Base-by-base conservation (phyloP, 1,284 basidiomycete species). In the Melampsora americana region DNA sequence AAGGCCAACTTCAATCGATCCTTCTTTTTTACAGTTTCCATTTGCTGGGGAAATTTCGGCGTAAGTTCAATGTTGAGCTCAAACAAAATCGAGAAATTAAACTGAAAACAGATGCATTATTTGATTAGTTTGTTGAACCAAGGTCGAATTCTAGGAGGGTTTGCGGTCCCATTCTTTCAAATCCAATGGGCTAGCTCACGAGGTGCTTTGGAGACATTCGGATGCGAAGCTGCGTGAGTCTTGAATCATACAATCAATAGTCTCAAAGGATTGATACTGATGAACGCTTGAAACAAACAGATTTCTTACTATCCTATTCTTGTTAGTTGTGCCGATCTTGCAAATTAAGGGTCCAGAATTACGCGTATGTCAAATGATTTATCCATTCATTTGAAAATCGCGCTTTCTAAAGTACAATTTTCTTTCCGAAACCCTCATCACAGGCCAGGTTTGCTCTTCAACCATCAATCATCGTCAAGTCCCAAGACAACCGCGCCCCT, bases 91-190 rank as follows among this genome's bases (percentile, higher is more conserved):
- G 87, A n/a, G 44, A 44, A 20, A 23, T 53, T 35, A 59, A 48
- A n/a, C 53, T 56, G 6, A 23, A 1, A 14, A 56, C 11, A 11
- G 12, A 12, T 23, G n/a, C 39, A 4, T 56, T 2, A 71, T 32
- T 4, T 48, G 1, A 9, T 32, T 42, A 88, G 87, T 0, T 82
- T 89, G 28, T 83, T 90, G 78, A 89, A 89, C 79, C 83, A 88
- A 32, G 85, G 86, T 5, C 84, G 89, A 69, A 86, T 85, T 4
- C 82, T 89, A 20, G 87, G 87, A 56, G 88, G 80, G 26, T 89
- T 89, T 80, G 86, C 85, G 60, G 87, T 90, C 2, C 87, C 88
- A 0, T 89, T 86, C 80, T 89, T 87, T 82, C 88, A 89, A 80
- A 85, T 88, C 2, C 85, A 86, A 20, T 89, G 79, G 78, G 68